Percentiles rank a stretch among this genome's conserved stretches.
These are phyloP conservation scores for Rhynchospora breviuscula DNA, from an alignment of 176 grass and related monocot species.

Conservation along the genomic window DNA sequence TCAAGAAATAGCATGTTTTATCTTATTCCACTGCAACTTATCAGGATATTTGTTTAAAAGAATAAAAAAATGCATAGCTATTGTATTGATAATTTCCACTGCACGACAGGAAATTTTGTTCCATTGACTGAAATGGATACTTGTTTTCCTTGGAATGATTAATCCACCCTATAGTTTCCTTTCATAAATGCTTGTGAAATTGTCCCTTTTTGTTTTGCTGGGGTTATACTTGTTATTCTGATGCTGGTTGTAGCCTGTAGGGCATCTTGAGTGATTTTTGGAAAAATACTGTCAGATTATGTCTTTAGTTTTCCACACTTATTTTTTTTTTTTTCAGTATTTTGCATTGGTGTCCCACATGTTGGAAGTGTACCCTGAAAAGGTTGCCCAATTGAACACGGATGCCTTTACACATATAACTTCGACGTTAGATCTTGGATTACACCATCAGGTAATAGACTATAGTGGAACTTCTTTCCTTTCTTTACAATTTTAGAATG, in stretches of 20 bases:
- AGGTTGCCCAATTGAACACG: conserved; percentile 79
- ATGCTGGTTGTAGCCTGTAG: neutral
- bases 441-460: conserved; percentile 56
- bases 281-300: neutral
- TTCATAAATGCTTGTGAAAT: neutral
- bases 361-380: conserved; percentile 97
- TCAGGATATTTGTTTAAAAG: neutral
- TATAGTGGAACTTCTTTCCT: conserved; percentile 23
- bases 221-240: neutral
- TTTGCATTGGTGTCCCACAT: conserved; percentile 85
- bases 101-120: neutral
- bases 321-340: conserved; percentile 59
- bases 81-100: neutral
- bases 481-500: neutral
- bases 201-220: neutral
- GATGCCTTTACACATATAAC: conserved; percentile 76
- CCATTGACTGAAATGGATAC: neutral
- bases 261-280: neutral
- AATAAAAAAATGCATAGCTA: neutral
- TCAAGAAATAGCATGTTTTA: neutral
- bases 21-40: neutral
- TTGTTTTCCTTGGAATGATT: neutral
- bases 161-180: neutral
- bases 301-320: neutral
- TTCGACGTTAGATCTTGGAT: conserved; percentile 78